Conservation (phyloP, 2,329 filamentous ascomycete species). For the Daldinia sp. region DNA sequence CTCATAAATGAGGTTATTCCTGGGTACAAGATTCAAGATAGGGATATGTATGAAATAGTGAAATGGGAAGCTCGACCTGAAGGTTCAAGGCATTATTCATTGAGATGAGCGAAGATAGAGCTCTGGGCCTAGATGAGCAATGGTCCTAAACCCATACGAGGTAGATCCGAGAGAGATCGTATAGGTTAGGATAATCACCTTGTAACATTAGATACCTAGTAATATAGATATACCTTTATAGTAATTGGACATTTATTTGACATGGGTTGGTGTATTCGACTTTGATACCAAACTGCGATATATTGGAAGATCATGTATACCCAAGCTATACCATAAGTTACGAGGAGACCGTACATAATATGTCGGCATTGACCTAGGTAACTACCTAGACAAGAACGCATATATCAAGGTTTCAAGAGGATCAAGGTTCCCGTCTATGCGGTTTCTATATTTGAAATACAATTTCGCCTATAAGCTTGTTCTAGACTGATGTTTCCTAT, state of each 20-base stretch:
- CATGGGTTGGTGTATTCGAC: neutral
- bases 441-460: neutral
- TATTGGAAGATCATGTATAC: neutral
- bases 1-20: neutral
- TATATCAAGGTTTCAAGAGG: too few relatives aligned
- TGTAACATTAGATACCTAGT: neutral
- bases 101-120: too few relatives aligned
- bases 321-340: too few relatives aligned
- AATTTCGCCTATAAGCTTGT: neutral
- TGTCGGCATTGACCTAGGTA: neutral
- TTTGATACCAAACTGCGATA: neutral
- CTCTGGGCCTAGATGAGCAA: neutral
- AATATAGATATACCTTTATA: too few relatives aligned
- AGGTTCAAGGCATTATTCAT: neutral
- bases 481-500: neutral
- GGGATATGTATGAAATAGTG: conserved; percentile 6
- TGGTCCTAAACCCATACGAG: neutral
- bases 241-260: neutral
- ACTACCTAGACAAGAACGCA: too few relatives aligned
- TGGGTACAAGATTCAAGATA: conserved; percentile 17
- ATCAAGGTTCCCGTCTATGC: neutral
- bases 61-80: conserved; percentile 16
- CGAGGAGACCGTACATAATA: neutral
- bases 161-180: neutral
- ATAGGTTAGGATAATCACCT: neutral